phyloP scores from a whole-genome alignment of 1,139 yeast genomes.

The Nadsonia starkeyi-henricii region DNA sequence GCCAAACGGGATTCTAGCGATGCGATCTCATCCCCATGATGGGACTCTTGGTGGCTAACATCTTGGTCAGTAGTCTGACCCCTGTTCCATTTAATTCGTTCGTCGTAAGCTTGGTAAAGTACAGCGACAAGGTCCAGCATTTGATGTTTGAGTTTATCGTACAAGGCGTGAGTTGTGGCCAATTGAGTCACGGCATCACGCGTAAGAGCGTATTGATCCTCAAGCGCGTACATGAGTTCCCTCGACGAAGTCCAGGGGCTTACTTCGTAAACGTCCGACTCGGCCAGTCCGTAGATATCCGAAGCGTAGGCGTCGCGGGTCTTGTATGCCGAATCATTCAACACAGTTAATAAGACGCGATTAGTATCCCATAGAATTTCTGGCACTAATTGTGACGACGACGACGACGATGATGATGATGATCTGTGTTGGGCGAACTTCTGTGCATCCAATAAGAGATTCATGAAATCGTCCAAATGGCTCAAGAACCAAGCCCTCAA shows the following conservation, averaged over 20 bases:
- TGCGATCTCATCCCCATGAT: too few species aligned
- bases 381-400: slow-evolving; percentile 3
- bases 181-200: slow-evolving; percentile 9
- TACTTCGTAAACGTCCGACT: slow-evolving; percentile 9
- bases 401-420: not conserved
- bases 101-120: slow-evolving; percentile 19
- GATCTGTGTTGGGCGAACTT: too few species aligned
- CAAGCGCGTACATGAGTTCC: slow-evolving; percentile 15
- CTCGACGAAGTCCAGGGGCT: slow-evolving; percentile 23
- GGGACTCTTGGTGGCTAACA: too few species aligned
- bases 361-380: slow-evolving; percentile 18
- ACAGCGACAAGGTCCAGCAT: slow-evolving; percentile 19
- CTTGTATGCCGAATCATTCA: slow-evolving; percentile 17
- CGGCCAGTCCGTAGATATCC: slow-evolving; percentile 13
- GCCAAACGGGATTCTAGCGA: too few species aligned
- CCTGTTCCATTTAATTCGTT: slow-evolving; percentile 15
- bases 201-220: slow-evolving; percentile 15
- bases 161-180: slow-evolving; percentile 8
- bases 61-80: too few species aligned
- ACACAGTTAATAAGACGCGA: slow-evolving; percentile 16
- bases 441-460: slow-evolving; percentile 10
- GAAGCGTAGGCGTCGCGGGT: slow-evolving; percentile 12
- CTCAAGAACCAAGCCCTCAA: slow-evolving; percentile 17
- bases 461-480: slow-evolving; percentile 11
- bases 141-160: slow-evolving; percentile 12